Percentiles rank a stretch among this genome's conserved stretches.
phyloP scores from a whole-genome alignment of 2,329 filamentous ascomycete species.

The Pseudopyrenochaeta lycopersici region DNA sequence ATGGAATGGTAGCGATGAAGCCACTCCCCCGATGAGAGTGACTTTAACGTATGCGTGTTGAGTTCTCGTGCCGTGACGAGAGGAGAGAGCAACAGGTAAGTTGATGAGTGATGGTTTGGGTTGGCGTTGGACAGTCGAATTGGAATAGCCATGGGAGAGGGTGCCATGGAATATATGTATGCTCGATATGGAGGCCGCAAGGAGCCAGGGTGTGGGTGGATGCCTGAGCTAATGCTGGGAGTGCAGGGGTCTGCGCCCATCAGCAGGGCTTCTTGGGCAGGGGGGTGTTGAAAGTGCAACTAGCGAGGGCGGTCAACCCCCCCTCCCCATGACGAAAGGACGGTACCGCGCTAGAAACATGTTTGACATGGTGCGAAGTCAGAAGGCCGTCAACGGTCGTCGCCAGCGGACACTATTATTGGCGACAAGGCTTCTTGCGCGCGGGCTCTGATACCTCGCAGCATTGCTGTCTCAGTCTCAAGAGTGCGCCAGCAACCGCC shows the following conservation, averaged over 20 bases:
- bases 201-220: slow-evolving; percentile 28
- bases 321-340: slow-evolving; percentile 41
- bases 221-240: slow-evolving; percentile 32
- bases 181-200: slow-evolving; percentile 32
- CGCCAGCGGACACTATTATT: slow-evolving; percentile 22
- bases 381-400: slow-evolving; percentile 30
- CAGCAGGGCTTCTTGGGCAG: slow-evolving; percentile 24
- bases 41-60: slow-evolving; percentile 21
- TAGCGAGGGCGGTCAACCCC: slow-evolving; percentile 43
- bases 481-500: slow-evolving; percentile 37
- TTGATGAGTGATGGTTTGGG: slow-evolving; percentile 7
- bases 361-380: slow-evolving; percentile 29
- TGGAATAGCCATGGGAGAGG: slow-evolving; percentile 32
- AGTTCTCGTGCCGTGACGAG: slow-evolving; percentile 21
- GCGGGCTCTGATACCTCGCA: too few relatives aligned
- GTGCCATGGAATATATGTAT: slow-evolving; percentile 43
- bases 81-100: slow-evolving; percentile 13
- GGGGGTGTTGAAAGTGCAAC: slow-evolving; percentile 11
- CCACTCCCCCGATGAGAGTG: slow-evolving; percentile 34
- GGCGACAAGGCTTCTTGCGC: slow-evolving; percentile 11
- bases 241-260: slow-evolving; percentile 14
- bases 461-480: slow-evolving; percentile 9
- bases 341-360: slow-evolving; percentile 21
- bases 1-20: slow-evolving; percentile 36
- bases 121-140: slow-evolving; percentile 17